Base-by-base conservation (phyloP, 106 monocot species). In the Dioscorea zingiberensis region DNA sequence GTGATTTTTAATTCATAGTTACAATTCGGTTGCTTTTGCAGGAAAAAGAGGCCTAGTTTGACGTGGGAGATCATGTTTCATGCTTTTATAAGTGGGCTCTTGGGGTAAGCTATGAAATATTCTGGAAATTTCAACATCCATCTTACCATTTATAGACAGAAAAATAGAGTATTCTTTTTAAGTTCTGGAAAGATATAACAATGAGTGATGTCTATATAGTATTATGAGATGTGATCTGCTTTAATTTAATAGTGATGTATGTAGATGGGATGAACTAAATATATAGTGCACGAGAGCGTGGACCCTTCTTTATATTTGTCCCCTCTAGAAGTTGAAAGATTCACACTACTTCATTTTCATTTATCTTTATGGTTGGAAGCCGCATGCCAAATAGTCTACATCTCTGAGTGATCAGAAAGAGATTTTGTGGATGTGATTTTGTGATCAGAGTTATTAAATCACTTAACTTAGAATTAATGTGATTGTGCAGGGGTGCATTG, bases 61-160 rank as follows among this genome's bases (percentile, higher is more conserved):
- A 93, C 93, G 25, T 81, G 89, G 89, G 85, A 51, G 58, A 62
- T 89, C 54, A 16, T 86, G 65, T 70, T 81, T 55, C 70, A 81
- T 7, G 66, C 83, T 22, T 89, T 93, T 71, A 30, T 84, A 10
- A 74, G 74, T 44, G 93, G 86, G 13, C 63, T 89, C 17, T 83
- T 89, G 22, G 93, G 93, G 93, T 93, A 83, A 18, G 57, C 32
- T 38, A 38, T 56, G 11, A 21, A 22, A 56, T 18, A 24, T 24
- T 19, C n/a, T 24, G 3, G 12, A 12, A 21, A 12, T 21, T 24
- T 23, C 23, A 24, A 23, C n/a, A 1, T 19, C 56, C 22, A 21
- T 21, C 23, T 23, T 22, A 21, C 56, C 56, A 23, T 5, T 11
- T 13, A 54, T 3, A 54, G n/a, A 54, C 3, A 13, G 14, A 54